A percentile compares a stretch with the other conserved stretches of the same genome.
Conservation (phyloP, 768 basidiomycete genomes). For the Auricularia sp. region DNA sequence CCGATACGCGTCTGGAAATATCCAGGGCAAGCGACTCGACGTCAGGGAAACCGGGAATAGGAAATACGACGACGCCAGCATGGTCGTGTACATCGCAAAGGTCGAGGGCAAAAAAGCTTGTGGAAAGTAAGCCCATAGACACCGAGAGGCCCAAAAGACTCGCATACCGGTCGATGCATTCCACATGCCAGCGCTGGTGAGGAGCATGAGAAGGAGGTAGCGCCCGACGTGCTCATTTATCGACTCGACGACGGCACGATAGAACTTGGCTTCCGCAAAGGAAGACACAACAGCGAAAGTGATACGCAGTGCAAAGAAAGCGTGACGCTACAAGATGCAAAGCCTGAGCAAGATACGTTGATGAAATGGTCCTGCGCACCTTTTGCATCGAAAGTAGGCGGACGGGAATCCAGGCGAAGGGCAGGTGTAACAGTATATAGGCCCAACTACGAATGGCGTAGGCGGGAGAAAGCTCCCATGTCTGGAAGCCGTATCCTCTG, state of each 20-base stretch:
- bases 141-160: background rate
- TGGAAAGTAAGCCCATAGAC: constrained; percentile 8
- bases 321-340: constrained; percentile 50
- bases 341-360: background rate
- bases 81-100: constrained; percentile 85
- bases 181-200: constrained; percentile 92
- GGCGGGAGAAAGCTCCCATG: constrained; percentile 90
- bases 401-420: constrained; percentile 51
- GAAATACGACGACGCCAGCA: constrained; percentile 62
- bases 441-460: constrained; percentile 95
- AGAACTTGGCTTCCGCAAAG: constrained; percentile 73
- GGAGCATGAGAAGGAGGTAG: constrained; percentile 82
- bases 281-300: constrained; percentile 64
- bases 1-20: constrained; percentile 29
- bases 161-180: constrained; percentile 69
- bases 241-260: constrained; percentile 66
- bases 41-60: constrained; percentile 23
- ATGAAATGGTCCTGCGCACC: constrained; percentile 30
- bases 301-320: constrained; percentile 85
- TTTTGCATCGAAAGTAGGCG: constrained; percentile 54
- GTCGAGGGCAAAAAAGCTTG: constrained; percentile 90
- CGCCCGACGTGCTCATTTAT: constrained; percentile 86
- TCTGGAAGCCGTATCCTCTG: constrained; percentile 85
- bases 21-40: background rate
- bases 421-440: constrained; percentile 75